Evolutionary conservation across 257 asterid species (phyloP).

Genomic region (Jaltomata sinuosa): DNA sequence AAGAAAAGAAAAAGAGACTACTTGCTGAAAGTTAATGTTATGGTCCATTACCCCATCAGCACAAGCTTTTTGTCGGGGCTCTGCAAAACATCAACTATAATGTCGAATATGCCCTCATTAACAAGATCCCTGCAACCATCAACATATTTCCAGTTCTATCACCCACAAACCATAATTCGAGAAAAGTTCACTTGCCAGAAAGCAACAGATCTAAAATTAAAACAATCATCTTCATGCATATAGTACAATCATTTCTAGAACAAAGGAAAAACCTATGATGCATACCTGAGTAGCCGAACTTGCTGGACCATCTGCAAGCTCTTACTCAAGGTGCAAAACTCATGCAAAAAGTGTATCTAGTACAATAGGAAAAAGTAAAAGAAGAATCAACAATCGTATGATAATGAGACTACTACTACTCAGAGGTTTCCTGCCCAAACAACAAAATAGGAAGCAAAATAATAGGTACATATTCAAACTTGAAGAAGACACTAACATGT

Average conservation of each 20-base stretch:
- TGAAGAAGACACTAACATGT: neutral
- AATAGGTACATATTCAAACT: neutral
- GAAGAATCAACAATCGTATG: neutral
- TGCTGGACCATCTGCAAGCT: conserved; percentile 95
- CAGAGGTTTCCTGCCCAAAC: neutral
- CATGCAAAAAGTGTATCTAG: conserved; percentile 81
- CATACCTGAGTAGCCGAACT: conserved; percentile 73
- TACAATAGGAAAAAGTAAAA: neutral
- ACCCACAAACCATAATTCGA: neutral
- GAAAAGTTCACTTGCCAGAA: neutral
- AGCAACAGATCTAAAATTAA: neutral
- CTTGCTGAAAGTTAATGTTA: conserved; percentile 1
- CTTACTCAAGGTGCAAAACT: conserved; percentile 83
- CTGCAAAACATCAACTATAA: conserved; percentile 61
- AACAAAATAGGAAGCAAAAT: neutral
- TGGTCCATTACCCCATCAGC: conserved; percentile 65
- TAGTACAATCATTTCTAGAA: neutral
- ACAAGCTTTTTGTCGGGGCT: conserved; percentile 78
- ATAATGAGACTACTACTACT: neutral
- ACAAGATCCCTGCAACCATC: conserved; percentile 75
- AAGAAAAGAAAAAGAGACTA: neutral
- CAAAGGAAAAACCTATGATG: neutral
- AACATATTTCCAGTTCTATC: conserved; percentile 2
- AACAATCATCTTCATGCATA: neutral
- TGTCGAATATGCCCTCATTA: conserved; percentile 76